phyloP scores from a whole-genome alignment of 1,139 yeast genomes.

The Pichia sp. region DNA sequence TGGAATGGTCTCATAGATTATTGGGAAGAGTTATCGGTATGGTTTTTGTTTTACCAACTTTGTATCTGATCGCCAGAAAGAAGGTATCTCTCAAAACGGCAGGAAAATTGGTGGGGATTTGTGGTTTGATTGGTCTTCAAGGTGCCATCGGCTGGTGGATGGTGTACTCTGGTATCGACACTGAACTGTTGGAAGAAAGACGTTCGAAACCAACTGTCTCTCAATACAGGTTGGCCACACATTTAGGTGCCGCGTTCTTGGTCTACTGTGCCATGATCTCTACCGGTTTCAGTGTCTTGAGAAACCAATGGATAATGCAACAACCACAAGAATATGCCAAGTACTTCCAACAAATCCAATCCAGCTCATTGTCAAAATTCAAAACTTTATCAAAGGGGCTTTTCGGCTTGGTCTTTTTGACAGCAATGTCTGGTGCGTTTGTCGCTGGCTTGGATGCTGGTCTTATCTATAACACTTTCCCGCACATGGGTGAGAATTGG shows the following conservation, averaged over 20 bases:
- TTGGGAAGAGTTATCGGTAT: constrained; percentile 89
- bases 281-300: constrained; percentile 79
- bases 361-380: constrained; percentile 53
- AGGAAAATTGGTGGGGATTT: constrained; percentile 61
- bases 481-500: constrained; percentile 86
- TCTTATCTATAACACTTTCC: constrained; percentile 90
- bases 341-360: constrained; percentile 50
- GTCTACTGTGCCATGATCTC: constrained; percentile 86
- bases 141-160: constrained; percentile 99
- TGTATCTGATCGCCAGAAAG: constrained; percentile 67
- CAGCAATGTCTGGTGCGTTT: constrained; percentile 96
- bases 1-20: constrained; percentile 97
- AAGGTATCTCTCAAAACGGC: constrained; percentile 69
- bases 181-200: constrained; percentile 71
- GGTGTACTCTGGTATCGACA: constrained; percentile 94
- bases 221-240: constrained; percentile 90
- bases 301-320: constrained; percentile 66
- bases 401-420: constrained; percentile 66
- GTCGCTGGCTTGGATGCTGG: constrained; percentile 99
- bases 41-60: constrained; percentile 77
- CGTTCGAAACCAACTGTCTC: constrained; percentile 93
- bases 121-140: constrained; percentile 80
- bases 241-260: constrained; percentile 87
- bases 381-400: constrained; percentile 54
- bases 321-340: constrained; percentile 53